A percentile compares a stretch with the other conserved stretches of the same genome.
Conservation (phyloP, 805 yeast species). For the Lipomyces anomalus region DNA sequence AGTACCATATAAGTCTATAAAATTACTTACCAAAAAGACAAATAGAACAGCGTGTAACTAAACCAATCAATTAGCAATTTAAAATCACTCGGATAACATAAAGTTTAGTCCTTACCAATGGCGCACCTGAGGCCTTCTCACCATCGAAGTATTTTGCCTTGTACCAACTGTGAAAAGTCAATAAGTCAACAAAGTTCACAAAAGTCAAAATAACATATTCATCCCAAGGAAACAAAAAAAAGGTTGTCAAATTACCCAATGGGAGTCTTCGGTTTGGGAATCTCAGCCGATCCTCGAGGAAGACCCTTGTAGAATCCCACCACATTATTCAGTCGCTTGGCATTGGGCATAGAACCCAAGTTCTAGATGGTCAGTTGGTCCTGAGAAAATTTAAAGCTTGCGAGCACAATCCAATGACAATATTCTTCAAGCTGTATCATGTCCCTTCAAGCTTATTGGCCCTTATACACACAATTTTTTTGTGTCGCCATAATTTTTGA, state of each 20-base stretch:
- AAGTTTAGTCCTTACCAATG: conserved; percentile 39
- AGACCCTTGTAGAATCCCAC: conserved; percentile 92
- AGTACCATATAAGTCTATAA: not conserved
- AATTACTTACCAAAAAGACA: not conserved
- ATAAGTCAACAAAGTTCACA: not conserved
- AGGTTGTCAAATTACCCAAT: conserved; percentile 17
- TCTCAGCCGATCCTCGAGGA: conserved; percentile 86
- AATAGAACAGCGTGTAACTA: not conserved
- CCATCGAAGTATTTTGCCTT: conserved; percentile 81
- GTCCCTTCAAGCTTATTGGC: no score
- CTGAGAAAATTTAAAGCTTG: no score
- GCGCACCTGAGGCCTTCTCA: conserved; percentile 77
- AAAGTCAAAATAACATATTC: not conserved
- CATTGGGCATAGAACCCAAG: conserved; percentile 92
- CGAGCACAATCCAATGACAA: no score
- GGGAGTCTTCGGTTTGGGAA: conserved; percentile 45
- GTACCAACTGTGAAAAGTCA: conserved; percentile 38
- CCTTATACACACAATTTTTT: no score
- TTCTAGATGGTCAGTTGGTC: conserved; percentile 49
- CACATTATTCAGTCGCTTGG: conserved; percentile 92
- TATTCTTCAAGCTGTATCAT: no score
- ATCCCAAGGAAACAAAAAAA: not conserved
- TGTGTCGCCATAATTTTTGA: no score
- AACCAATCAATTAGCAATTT: no score
- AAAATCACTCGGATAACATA: no score